Conservation (phyloP, 2,329 filamentous ascomycete genomes). For the Ascochyta clinopodiicola region DNA sequence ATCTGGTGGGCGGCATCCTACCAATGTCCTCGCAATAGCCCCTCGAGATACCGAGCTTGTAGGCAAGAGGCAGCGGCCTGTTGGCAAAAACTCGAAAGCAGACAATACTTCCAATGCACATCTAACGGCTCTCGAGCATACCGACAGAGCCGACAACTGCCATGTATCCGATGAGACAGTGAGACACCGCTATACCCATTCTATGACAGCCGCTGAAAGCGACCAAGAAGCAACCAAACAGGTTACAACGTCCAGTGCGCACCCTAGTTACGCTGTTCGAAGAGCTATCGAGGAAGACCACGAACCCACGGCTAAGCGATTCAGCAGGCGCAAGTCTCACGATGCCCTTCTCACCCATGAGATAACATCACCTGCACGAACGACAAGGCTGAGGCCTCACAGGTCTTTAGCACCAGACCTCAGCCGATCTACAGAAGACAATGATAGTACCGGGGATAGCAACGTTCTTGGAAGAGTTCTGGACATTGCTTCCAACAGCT, state of each 20-base stretch:
- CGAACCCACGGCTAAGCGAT: slow-evolving; percentile 1
- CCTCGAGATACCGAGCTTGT: slow-evolving; percentile 11
- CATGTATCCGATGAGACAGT: slow-evolving; percentile 22
- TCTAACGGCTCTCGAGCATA: slow-evolving; percentile 3
- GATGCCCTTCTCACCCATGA: slow-evolving; percentile 13
- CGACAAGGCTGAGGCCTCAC: neutral
- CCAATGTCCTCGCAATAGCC: neutral
- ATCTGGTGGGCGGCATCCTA: neutral
- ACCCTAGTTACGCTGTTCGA: slow-evolving; percentile 33
- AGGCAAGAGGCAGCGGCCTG: slow-evolving; percentile 1
- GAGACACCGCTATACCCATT: slow-evolving; percentile 20
- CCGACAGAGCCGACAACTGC: slow-evolving; percentile 1
- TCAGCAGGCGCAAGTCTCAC: slow-evolving; percentile 16
- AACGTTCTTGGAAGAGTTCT: neutral
- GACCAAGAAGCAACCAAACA: slow-evolving; percentile 17
- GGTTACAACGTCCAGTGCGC: slow-evolving; percentile 9
- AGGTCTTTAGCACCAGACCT: neutral
- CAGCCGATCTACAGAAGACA: neutral
- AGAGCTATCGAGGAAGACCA: slow-evolving; percentile 18
- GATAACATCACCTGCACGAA: neutral
- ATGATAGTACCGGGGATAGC: neutral
- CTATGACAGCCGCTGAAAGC: slow-evolving; percentile 28
- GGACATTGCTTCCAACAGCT: slow-evolving; percentile 20
- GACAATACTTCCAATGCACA: slow-evolving; percentile 2
- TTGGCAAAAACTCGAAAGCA: slow-evolving; percentile 1